Evolutionary conservation across 2,329 filamentous ascomycete genomes (phyloP).

Genomic region (Penicillium sp.): DNA sequence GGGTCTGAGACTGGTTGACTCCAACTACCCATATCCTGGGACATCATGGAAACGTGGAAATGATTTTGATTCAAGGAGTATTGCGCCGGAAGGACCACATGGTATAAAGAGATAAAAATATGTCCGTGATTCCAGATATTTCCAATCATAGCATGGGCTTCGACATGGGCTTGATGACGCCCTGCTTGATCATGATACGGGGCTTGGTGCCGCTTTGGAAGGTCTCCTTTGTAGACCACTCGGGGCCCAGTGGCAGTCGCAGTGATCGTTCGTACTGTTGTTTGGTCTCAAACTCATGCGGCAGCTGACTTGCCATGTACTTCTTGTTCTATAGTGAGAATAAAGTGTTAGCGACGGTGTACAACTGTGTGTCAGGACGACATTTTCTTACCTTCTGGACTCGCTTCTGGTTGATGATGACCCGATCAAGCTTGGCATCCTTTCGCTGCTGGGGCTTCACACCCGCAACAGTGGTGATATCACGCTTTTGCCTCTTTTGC

Average conservation of each 20-base stretch:
- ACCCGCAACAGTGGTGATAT: constrained; percentile 55
- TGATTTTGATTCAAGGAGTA: constrained; percentile 3
- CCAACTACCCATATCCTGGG: too few relatives aligned
- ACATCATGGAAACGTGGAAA: neutral
- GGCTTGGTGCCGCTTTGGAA: constrained; percentile 90
- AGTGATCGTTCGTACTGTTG: constrained; percentile 88
- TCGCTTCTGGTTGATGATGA: constrained; percentile 89
- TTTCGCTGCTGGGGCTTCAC: constrained; percentile 72
- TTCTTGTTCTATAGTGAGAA: constrained; percentile 63
- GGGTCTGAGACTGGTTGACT: neutral
- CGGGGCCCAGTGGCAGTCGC: constrained; percentile 80
- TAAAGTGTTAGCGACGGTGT: constrained; percentile 11
- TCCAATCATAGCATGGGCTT: constrained; percentile 59
- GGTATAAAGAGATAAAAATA: neutral
- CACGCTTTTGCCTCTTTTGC: constrained; percentile 55
- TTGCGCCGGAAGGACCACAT: constrained; percentile 1
- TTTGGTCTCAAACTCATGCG: constrained; percentile 82
- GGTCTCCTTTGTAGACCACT: constrained; percentile 95
- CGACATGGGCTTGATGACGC: constrained; percentile 80
- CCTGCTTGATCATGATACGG: constrained; percentile 83
- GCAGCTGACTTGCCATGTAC: constrained; percentile 78
- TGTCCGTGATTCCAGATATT: constrained; percentile 5
- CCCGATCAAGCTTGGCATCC: constrained; percentile 75
- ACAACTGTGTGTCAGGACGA: neutral
- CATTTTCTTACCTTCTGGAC: constrained; percentile 68